These are phyloP conservation scores for Breynia disticha DNA, from an alignment of 441 rosid species.

Conservation along the genomic window DNA sequence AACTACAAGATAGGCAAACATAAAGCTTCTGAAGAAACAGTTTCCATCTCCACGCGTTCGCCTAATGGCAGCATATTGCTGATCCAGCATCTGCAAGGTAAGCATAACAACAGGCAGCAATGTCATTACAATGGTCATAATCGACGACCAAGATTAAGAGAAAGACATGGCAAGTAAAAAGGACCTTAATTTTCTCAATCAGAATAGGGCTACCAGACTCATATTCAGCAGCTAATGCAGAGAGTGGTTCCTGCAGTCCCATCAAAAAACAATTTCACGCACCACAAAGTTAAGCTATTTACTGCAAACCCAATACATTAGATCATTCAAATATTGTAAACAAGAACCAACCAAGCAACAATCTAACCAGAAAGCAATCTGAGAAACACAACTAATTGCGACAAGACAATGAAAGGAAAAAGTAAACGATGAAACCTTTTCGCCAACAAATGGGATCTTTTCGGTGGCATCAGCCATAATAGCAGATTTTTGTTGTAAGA, in stretches of 20 bases:
- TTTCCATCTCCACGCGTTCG: slow-evolving; percentile 93
- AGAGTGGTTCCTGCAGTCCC: slow-evolving; percentile 64
- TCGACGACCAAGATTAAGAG: background rate
- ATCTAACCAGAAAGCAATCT: no score
- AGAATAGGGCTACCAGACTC: slow-evolving; percentile 75
- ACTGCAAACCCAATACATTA: no score
- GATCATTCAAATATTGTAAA: no score
- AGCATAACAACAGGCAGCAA: no score
- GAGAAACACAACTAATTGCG: no score
- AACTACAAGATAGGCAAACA: slow-evolving; percentile 80
- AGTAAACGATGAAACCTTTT: slow-evolving; percentile 56
- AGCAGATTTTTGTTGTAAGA: slow-evolving; percentile 40
- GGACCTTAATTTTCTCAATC: slow-evolving; percentile 77
- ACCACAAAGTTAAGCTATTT: no score
- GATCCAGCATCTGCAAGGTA: slow-evolving; percentile 39
- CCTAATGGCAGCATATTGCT: slow-evolving; percentile 58
- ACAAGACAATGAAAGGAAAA: no score
- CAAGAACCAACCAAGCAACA: no score
- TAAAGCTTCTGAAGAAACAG: slow-evolving; percentile 84
- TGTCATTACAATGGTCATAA: no score
- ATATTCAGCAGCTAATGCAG: slow-evolving; percentile 59
- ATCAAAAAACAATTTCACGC: no score
- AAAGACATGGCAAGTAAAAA: background rate
- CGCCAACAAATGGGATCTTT: slow-evolving; percentile 56
- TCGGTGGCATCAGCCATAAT: slow-evolving; percentile 44